Conservation (phyloP, 805 yeast species). For the Candida caryicola region DNA sequence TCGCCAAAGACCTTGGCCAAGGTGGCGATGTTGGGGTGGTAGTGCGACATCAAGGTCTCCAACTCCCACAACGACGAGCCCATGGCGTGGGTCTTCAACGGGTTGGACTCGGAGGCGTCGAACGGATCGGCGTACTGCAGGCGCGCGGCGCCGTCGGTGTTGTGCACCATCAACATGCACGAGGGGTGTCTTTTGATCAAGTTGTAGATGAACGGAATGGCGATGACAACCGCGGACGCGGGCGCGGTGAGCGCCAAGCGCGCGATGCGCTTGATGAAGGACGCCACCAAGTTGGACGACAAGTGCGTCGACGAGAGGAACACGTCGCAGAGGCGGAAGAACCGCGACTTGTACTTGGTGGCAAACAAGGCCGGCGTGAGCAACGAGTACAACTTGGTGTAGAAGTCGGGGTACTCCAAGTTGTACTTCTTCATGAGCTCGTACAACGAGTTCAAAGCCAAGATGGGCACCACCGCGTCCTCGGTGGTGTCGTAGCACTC, state of each 20-base stretch:
- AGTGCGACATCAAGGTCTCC: constrained; percentile 74
- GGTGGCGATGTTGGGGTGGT: constrained; percentile 94
- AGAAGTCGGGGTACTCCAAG: constrained; percentile 90
- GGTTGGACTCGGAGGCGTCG: constrained; percentile 62
- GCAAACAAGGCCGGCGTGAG: constrained; percentile 74
- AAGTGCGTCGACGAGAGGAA: constrained; percentile 86
- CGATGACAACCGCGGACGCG: constrained; percentile 83
- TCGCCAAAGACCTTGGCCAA: constrained; percentile 84
- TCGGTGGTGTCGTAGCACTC: constrained; percentile 64
- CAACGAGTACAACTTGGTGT: constrained; percentile 73
- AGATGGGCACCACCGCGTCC: constrained; percentile 56
- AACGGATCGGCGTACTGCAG: constrained; percentile 58
- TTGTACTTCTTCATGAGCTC: constrained; percentile 78
- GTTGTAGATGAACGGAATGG: constrained; percentile 90
- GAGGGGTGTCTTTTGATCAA: constrained; percentile 88
- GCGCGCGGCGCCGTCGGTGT: constrained; percentile 23
- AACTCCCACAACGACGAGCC: constrained; percentile 92
- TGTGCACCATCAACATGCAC: constrained; percentile 86
- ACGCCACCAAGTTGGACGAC: constrained; percentile 78
- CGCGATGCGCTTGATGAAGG: constrained; percentile 81
- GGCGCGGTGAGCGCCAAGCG: constrained; percentile 73
- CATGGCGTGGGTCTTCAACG: constrained; percentile 74
- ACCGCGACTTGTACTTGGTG: constrained; percentile 78
- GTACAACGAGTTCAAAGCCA: constrained; percentile 85
- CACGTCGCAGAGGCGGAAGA: constrained; percentile 80